Evolutionary conservation across 371 early-diverging fungal species (phyloP).

Genomic region (Rhizopus sp.): DNA sequence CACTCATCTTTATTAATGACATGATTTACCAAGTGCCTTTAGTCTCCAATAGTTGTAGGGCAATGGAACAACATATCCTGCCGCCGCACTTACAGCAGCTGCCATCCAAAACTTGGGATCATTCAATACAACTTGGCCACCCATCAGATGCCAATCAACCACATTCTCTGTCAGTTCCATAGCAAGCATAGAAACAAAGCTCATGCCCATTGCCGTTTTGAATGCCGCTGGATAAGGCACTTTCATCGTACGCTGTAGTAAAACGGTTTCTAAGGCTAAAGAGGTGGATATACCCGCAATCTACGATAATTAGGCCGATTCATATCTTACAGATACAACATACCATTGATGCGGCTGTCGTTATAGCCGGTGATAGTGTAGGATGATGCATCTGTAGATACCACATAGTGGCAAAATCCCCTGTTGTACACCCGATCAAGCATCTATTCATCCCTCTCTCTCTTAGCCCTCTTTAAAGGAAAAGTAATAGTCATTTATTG

Average conservation of each 20-base stretch:
- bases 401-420: constrained; percentile 56
- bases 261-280: constrained; percentile 49
- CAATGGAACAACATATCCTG: constrained; percentile 54
- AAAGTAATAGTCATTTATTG: background rate
- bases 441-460: constrained; percentile 30
- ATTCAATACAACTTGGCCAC: constrained; percentile 46
- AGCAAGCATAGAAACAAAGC: constrained; percentile 57
- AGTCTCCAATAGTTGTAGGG: constrained; percentile 61
- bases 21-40: constrained; percentile 51
- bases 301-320: constrained; percentile 14
- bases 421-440: constrained; percentile 54
- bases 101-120: constrained; percentile 57
- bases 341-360: constrained; percentile 54
- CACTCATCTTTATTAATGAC: constrained; percentile 30
- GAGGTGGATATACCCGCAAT: constrained; percentile 53
- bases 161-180: constrained; percentile 60
- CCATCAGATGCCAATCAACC: constrained; percentile 56
- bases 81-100: constrained; percentile 39
- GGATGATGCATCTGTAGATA: constrained; percentile 52
- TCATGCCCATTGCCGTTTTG: constrained; percentile 61
- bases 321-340: background rate
- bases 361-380: constrained; percentile 34
- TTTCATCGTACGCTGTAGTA: constrained; percentile 45
- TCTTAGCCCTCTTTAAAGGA: background rate
- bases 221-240: constrained; percentile 42